Base-by-base conservation (phyloP, 805 yeast species). In the Hanseniaspora valbyensis region DNA sequence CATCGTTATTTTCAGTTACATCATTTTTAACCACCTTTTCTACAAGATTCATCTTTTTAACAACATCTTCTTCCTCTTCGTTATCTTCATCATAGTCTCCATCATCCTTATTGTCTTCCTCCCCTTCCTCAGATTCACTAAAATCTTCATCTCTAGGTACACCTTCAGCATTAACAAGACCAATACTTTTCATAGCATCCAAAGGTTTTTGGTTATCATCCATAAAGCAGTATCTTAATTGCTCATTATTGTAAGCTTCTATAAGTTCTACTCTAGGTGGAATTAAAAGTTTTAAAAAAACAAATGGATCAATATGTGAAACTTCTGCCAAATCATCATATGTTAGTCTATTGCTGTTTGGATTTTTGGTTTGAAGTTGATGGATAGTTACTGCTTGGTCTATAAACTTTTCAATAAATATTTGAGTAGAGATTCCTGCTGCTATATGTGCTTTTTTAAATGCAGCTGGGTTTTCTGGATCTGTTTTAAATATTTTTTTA, bases 401-500 rank as follows among this genome's bases (percentile, higher is more conserved):
- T 5, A 57, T 54, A 5, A 62, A 44, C 3, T 53, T 51, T 33
- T 61, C 58, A 0, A 62, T 51, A 32, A 62, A 59, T 4, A 55
- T 46, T 42, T 61, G 62, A 1, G 62, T 59, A 2, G 63, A 60
- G 44, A 61, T 56, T 4, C 62, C 60, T 0, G 60, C 55, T 13
- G 61, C 61, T 2, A 56, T 54, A 14, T 54, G 53, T 7, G 64
- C 64, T n/a, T 54, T 53, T 16, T 57, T 55, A 3, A 58, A 42
- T 9, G 62, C 58, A 5, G 56, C 52, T 45, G 56, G 52, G 42
- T 54, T 58, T 29, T 58, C 63, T 25, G 62, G 62, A 44, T 62
- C 64, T 21, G 57, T 57, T 39, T 54, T 57, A 21, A 64, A 62
- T 21, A 62, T 59, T 44, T 53, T 54, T 45, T 61, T 58, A n/a